Base-by-base conservation (phyloP, 78 protist species). In the Reticulomyxa filosa region DNA sequence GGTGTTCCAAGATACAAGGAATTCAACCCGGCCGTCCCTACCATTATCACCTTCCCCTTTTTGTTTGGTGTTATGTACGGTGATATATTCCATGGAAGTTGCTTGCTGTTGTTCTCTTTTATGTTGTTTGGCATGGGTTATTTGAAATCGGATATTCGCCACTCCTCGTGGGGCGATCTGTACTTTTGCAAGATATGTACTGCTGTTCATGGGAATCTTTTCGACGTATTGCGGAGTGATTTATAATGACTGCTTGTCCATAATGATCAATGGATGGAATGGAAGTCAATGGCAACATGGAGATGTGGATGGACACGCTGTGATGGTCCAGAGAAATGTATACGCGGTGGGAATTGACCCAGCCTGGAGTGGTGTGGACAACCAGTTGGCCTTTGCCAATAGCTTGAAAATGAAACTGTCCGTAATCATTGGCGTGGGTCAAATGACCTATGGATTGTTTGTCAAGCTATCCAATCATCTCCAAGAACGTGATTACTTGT, bases 1-100 rank as follows among this genome's bases (percentile, higher is more conserved):
- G 99, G 98, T 57, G 65, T 80, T 29, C 86, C 95, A 11, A 57
- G 80, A 13, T 94, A 90, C 73, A 76, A 90, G n/a, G 99, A 91
- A 65, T 75, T 69, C 52, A 87, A 87, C 59, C 90, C 93, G 4
- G 79, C 78, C 20, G 10, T 11, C 59, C 30, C 30, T 10, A 65
- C 95, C 48, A 62, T 91, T 62, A 74, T 95, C 59, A 86, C 98
- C 33, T 97, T 95, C 89, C 99, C 99, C 36, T 97, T 92, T 92
- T 75, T 97, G 22, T 97, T 95, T 29, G 99, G 93, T 30, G 88
- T 97, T 74, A 97, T 97, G 99, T 97, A 86, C 73, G 99, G 99
- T 29, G 99, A 97, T 64, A 27, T 88, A 0, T 99, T 98, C 38
- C 99, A 97, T 79, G 99, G 98, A 26, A 1, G 57, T 17, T 35